phyloP scores from a whole-genome alignment of 768 basidiomycete species.

The Boletellus emodensis region DNA sequence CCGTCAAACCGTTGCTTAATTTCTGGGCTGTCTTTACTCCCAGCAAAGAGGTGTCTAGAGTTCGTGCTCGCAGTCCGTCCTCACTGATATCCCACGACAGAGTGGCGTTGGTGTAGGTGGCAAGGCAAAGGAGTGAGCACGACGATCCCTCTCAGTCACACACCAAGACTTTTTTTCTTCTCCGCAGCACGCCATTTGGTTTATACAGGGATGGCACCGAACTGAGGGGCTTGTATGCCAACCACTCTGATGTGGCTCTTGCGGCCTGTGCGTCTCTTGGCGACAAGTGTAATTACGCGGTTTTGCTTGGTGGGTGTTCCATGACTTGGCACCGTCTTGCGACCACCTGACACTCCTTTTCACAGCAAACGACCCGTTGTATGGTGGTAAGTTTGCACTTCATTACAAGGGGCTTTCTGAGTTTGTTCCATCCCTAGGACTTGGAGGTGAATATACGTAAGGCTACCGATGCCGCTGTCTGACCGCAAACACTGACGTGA shows the following conservation, averaged over 20 bases:
- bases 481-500: not conserved
- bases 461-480: conserved; percentile 23
- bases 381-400: conserved; percentile 53
- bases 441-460: conserved; percentile 77
- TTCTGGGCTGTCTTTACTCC: conserved; percentile 80
- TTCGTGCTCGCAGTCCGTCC: conserved; percentile 20
- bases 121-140: conserved; percentile 59
- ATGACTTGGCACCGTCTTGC: conserved; percentile 1
- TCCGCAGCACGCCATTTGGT: conserved; percentile 63
- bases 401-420: not conserved
- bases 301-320: conserved; percentile 54
- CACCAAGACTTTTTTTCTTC: conserved; percentile 1
- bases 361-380: conserved; percentile 73
- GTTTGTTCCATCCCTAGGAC: conserved; percentile 37
- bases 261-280: conserved; percentile 66
- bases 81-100: conserved; percentile 27
- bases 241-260: conserved; percentile 59
- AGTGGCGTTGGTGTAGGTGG: conserved; percentile 71
- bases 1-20: conserved; percentile 71
- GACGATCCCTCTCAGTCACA: not conserved
- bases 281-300: conserved; percentile 68
- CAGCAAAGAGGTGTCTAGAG: conserved; percentile 55
- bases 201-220: conserved; percentile 78
- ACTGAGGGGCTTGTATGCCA: conserved; percentile 68
- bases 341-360: conserved; percentile 3